These are phyloP conservation scores for Halenospora varia DNA, from an alignment of 495 filamentous ascomycete species.

Conservation along the genomic window DNA sequence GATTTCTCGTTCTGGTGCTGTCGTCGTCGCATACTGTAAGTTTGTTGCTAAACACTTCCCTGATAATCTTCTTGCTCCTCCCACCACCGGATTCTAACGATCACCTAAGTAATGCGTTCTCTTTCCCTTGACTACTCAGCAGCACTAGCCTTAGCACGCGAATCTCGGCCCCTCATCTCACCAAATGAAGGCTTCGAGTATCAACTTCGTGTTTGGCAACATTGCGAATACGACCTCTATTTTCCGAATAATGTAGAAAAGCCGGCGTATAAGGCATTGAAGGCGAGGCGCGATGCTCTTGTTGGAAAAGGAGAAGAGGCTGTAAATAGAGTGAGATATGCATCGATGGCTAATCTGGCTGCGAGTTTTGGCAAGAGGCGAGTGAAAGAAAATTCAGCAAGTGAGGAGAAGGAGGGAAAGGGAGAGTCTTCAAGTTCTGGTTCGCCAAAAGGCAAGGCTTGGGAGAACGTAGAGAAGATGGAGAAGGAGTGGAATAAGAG, in stretches of 20 bases:
- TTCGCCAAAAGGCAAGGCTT: background rate
- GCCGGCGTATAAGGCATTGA: background rate
- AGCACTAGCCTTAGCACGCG: background rate
- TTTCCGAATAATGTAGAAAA: background rate
- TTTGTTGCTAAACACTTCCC: too few relatives aligned
- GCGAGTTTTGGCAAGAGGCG: background rate
- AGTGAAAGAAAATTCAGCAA: too few relatives aligned
- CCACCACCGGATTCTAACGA: too few relatives aligned
- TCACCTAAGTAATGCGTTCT: conserved; percentile 3
- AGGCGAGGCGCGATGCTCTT: too few relatives aligned
- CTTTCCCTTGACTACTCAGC: background rate
- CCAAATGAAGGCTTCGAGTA: conserved; percentile 1
- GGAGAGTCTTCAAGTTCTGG: background rate
- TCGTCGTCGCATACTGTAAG: background rate
- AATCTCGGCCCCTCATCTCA: background rate
- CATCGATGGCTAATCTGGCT: background rate
- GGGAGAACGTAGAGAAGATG: conserved; percentile 4
- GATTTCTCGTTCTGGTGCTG: background rate
- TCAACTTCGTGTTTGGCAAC: background rate
- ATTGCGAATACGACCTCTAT: background rate
- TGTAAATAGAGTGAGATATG: background rate
- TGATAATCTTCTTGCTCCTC: too few relatives aligned
- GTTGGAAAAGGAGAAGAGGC: background rate
- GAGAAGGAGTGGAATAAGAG: background rate
- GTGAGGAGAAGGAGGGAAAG: background rate